Conservation (phyloP, 352 stramenopile species). For the Peronosclerospora sorghi region DNA sequence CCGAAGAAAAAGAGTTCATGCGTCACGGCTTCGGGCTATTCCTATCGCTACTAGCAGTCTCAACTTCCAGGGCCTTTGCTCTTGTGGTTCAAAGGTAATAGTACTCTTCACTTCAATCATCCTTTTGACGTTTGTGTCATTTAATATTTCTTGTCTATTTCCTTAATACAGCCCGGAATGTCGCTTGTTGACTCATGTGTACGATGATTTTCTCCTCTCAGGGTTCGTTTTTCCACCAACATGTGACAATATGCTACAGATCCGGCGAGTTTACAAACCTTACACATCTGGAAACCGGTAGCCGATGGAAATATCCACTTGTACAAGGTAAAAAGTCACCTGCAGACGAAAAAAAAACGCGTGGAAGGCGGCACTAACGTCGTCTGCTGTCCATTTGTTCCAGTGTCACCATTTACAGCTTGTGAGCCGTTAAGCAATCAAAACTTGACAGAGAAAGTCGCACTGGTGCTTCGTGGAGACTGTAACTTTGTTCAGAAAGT, state of each 20-base stretch:
- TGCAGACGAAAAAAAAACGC: neutral
- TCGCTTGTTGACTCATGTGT: slow-evolving; percentile 58
- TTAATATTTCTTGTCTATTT: too few species aligned
- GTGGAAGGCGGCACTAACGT: neutral
- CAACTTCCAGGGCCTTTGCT: slow-evolving; percentile 6
- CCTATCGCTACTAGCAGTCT: slow-evolving; percentile 3
- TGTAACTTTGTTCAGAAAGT: slow-evolving; percentile 51
- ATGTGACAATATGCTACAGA: slow-evolving; percentile 9
- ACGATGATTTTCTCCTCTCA: slow-evolving; percentile 9
- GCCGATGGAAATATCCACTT: slow-evolving; percentile 25
- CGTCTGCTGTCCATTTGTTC: neutral
- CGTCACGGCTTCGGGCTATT: slow-evolving; percentile 3
- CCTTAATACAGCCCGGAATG: slow-evolving; percentile 40
- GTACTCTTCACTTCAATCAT: too few species aligned
- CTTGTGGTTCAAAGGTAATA: slow-evolving; percentile 42
- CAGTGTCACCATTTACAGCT: slow-evolving; percentile 46
- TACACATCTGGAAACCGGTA: slow-evolving; percentile 25
- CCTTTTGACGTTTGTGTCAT: too few species aligned
- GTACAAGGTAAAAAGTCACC: slow-evolving; percentile 23
- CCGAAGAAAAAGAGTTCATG: slow-evolving; percentile 6
- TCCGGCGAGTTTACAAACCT: slow-evolving; percentile 68
- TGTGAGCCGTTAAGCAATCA: slow-evolving; percentile 41
- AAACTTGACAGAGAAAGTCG: slow-evolving; percentile 50
- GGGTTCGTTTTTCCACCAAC: neutral
- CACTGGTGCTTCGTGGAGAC: slow-evolving; percentile 65